phyloP scores from a whole-genome alignment of 2,329 filamentous ascomycete species.

The Leptographium wingfieldii region DNA sequence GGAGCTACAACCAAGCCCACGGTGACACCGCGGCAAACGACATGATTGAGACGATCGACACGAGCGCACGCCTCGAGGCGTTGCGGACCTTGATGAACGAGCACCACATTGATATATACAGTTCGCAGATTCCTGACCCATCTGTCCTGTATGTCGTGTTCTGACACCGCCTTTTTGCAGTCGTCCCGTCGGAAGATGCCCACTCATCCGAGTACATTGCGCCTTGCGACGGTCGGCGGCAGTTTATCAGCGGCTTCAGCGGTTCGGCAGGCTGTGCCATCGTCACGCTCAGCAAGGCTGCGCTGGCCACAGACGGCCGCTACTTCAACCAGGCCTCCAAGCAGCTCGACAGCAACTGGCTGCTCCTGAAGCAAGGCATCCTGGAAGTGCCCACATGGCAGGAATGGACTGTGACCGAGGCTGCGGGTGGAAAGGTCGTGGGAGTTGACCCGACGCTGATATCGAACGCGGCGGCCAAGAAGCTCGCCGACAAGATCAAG shows the following conservation, averaged over 20 bases:
- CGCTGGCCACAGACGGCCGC: conserved; percentile 84
- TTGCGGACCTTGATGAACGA: conserved; percentile 80
- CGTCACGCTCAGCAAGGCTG: conserved; percentile 73
- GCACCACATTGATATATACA: conserved; percentile 80
- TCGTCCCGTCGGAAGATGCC: conserved; percentile 92
- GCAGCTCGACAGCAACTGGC: conserved; percentile 86
- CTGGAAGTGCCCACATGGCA: conserved; percentile 95
- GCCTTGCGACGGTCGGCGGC: conserved; percentile 81
- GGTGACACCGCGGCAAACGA: conserved; percentile 11
- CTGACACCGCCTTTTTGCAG: conserved; percentile 31
- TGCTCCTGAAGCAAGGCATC: conserved; percentile 79
- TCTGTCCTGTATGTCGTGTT: conserved; percentile 11
- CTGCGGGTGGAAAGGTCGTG: conserved; percentile 74
- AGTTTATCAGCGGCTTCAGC: conserved; percentile 86
- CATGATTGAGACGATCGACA: conserved; percentile 68
- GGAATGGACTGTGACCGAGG: conserved; percentile 84
- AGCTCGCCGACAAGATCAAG: conserved; percentile 74
- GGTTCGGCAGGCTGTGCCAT: conserved; percentile 91
- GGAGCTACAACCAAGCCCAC: conserved; percentile 11
- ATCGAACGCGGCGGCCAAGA: conserved; percentile 49
- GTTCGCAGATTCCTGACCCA: conserved; percentile 30
- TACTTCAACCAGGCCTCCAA: conserved; percentile 96
- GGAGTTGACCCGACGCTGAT: conserved; percentile 85
- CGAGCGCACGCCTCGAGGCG: conserved; percentile 59
- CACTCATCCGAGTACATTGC: conserved; percentile 98